These are phyloP conservation scores for Ensete glaucum DNA, from an alignment of 176 grass and related monocot species.

Conservation along the genomic window DNA sequence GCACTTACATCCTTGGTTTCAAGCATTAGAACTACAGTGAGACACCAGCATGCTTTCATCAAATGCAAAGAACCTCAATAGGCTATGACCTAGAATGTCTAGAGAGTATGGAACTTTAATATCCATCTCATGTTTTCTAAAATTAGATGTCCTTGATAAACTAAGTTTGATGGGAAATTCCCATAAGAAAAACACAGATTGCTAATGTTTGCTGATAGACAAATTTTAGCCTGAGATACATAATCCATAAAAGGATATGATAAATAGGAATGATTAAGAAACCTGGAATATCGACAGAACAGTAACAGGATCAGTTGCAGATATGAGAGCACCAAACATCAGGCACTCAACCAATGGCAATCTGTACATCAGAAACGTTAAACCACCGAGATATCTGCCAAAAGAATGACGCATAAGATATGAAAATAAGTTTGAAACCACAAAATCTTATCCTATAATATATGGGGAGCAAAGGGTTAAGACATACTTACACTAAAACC, in stretches of 20 bases:
- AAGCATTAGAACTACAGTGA: neutral
- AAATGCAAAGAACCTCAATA: neutral
- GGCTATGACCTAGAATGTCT: neutral
- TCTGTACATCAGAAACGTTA: constrained; percentile 96
- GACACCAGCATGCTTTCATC: neutral
- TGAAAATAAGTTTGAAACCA: neutral
- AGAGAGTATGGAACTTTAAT: neutral
- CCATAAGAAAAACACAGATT: neutral
- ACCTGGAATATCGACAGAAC: constrained; percentile 99
- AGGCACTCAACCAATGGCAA: constrained; percentile 88
- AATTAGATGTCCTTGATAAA: neutral
- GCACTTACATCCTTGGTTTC: no score
- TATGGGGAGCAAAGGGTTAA: neutral
- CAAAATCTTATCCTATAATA: neutral
- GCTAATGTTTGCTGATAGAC: neutral
- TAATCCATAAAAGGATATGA: neutral
- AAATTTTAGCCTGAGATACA: neutral
- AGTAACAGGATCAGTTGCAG: constrained; percentile 97
- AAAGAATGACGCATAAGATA: constrained; percentile 15
- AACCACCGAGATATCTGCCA: constrained; percentile 84
- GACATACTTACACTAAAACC: constrained; percentile 84
- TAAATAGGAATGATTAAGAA: constrained; percentile 17
- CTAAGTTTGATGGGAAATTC: neutral
- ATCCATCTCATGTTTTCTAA: neutral
- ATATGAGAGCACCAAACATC: constrained; percentile 97